Evolutionary conservation across 1,139 yeast genomes (phyloP).

Genomic region (Hyphopichia fennica): DNA sequence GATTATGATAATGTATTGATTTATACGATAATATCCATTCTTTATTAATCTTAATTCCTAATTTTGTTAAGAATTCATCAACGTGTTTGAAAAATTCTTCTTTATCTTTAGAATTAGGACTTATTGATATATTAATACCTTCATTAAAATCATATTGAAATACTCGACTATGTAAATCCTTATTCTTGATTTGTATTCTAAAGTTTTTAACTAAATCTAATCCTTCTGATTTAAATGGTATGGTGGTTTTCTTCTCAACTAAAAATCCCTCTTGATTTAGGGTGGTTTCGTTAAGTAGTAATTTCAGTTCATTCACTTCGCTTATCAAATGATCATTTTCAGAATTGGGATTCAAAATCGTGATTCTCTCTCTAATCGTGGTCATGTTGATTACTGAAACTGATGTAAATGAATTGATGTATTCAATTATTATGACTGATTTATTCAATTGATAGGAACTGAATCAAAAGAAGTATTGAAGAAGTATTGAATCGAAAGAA

Average conservation of each 20-base stretch:
- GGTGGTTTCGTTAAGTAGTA: not conserved
- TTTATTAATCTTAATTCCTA: constrained; percentile 15
- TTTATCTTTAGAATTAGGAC: constrained; percentile 19
- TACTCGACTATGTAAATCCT: constrained; percentile 3
- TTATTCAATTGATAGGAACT: no score
- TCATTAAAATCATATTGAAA: constrained; percentile 24
- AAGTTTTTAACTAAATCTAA: constrained; percentile 16
- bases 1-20: constrained; percentile 18
- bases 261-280: constrained; percentile 11
- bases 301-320: constrained; percentile 8
- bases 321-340: constrained; percentile 26
- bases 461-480: no score
- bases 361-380: constrained; percentile 30
- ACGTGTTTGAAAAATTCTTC: constrained; percentile 21
- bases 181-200: constrained; percentile 22
- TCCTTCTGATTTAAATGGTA: constrained; percentile 6
- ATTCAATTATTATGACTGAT: no score
- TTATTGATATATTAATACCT: constrained; percentile 28
- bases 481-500: no score
- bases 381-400: no score
- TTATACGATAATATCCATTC: constrained; percentile 22
- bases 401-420: no score
- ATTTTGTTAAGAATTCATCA: constrained; percentile 13
- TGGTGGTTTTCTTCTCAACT: constrained; percentile 20
- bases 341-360: constrained; percentile 29